Percentiles rank a stretch among this genome's conserved stretches.
Conservation (phyloP, 1,139 yeast species). For the Protomyces inouyei region DNA sequence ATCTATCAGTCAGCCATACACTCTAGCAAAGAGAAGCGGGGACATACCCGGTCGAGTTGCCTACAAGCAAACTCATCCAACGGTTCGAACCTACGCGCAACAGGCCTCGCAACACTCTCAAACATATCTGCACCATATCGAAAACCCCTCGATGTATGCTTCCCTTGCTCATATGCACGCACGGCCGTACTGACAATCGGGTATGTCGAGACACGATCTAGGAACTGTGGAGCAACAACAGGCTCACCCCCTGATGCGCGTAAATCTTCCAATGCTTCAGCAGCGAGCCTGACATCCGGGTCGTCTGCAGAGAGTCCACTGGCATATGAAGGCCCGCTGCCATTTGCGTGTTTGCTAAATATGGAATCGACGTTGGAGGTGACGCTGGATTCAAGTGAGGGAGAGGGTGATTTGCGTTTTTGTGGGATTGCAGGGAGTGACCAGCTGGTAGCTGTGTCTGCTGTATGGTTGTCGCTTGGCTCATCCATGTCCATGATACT, state of each 20-base stretch:
- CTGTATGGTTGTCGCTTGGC: background rate
- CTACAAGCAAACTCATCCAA: constrained; percentile 37
- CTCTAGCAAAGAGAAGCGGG: constrained; percentile 33
- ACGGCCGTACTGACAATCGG: constrained; percentile 57
- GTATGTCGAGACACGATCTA: constrained; percentile 47
- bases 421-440: background rate
- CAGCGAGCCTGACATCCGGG: constrained; percentile 33
- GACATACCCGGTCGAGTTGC: constrained; percentile 35
- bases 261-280: constrained; percentile 32
- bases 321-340: constrained; percentile 25
- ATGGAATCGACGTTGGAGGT: constrained; percentile 3
- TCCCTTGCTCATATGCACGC: constrained; percentile 54
- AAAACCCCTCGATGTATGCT: constrained; percentile 53
- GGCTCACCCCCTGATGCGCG: constrained; percentile 23
- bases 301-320: constrained; percentile 33
- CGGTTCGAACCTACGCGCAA: constrained; percentile 43
- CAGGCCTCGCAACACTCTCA: constrained; percentile 58
- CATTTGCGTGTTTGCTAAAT: constrained; percentile 2
- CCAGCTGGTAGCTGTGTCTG: background rate
- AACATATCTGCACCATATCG: constrained; percentile 64
- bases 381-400: background rate
- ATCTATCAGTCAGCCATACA: background rate
- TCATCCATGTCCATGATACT: background rate
- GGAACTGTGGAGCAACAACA: constrained; percentile 5
- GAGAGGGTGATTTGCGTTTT: background rate